phyloP scores from a whole-genome alignment of 75 land plant species.

The Picea glauca region DNA sequence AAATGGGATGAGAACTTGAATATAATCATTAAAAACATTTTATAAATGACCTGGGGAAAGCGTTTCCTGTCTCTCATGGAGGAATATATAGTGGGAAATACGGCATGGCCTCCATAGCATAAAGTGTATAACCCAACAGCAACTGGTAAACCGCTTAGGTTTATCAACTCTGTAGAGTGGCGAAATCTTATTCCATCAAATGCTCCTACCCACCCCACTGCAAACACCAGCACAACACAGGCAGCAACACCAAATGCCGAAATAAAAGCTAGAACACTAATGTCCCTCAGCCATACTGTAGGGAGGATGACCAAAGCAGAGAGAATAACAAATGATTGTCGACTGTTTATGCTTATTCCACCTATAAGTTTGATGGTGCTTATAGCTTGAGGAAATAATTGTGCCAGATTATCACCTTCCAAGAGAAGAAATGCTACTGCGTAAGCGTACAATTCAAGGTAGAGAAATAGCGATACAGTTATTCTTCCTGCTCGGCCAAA shows the following conservation, averaged over 20 bases:
- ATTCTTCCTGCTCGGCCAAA: slow-evolving; percentile 68
- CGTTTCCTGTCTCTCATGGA: slow-evolving; percentile 33
- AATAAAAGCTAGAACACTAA: slow-evolving; percentile 27
- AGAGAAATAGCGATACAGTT: slow-evolving; percentile 37
- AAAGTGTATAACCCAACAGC: slow-evolving; percentile 40
- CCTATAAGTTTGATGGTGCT: background rate
- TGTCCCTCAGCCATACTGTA: slow-evolving; percentile 31
- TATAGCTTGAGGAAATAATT: slow-evolving; percentile 43
- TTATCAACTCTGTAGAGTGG: slow-evolving; percentile 23
- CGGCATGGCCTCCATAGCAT: slow-evolving; percentile 48
- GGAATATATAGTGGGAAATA: slow-evolving; percentile 43
- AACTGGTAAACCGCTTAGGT: slow-evolving; percentile 27
- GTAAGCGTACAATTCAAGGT: slow-evolving; percentile 56
- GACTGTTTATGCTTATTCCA: slow-evolving; percentile 1
- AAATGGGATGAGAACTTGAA: no score
- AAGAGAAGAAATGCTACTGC: slow-evolving; percentile 66
- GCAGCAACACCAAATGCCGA: slow-evolving; percentile 43
- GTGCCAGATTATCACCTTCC: slow-evolving; percentile 77
- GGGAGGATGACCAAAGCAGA: slow-evolving; percentile 21
- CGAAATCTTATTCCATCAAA: slow-evolving; percentile 28
- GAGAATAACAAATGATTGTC: slow-evolving; percentile 16
- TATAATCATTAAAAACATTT: no score
- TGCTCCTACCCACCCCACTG: slow-evolving; percentile 28
- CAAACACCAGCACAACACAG: slow-evolving; percentile 16
- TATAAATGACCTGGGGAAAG: slow-evolving; percentile 11